A percentile compares a stretch with the other conserved stretches of the same genome.
These are phyloP conservation scores for Lentinula aciculospora DNA, from an alignment of 768 basidiomycete genomes.

Conservation along the genomic window DNA sequence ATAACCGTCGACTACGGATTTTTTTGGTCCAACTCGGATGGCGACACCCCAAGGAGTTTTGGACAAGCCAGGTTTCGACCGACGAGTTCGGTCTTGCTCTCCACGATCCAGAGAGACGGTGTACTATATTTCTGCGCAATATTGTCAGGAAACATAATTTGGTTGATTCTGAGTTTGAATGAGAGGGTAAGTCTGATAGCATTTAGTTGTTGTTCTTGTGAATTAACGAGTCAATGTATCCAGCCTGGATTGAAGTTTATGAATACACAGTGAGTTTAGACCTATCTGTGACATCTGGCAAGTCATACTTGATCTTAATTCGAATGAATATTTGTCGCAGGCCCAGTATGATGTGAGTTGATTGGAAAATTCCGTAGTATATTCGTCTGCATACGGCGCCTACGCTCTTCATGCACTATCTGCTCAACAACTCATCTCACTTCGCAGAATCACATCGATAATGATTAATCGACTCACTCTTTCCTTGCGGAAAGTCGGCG, in stretches of 20 bases:
- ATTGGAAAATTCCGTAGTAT: slow-evolving; percentile 1
- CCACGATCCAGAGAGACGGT: slow-evolving; percentile 21
- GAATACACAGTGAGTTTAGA: slow-evolving; percentile 25
- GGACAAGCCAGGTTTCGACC: not conserved
- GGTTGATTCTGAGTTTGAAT: slow-evolving; percentile 20
- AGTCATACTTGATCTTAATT: no score
- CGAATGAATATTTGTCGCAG: slow-evolving; percentile 3
- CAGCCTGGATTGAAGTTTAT: slow-evolving; percentile 21
- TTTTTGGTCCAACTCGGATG: not conserved
- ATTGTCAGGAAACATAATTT: slow-evolving; percentile 20
- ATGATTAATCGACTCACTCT: slow-evolving; percentile 24
- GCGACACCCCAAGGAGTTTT: not conserved
- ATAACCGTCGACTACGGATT: slow-evolving; percentile 8
- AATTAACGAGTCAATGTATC: not conserved
- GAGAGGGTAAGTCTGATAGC: slow-evolving; percentile 14
- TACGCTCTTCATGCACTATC: not conserved
- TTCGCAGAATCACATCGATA: slow-evolving; percentile 19
- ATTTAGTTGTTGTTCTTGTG: not conserved
- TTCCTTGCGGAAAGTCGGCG: slow-evolving; percentile 14
- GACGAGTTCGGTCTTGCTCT: slow-evolving; percentile 8
- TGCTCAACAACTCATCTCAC: not conserved
- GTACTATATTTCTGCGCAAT: slow-evolving; percentile 22
- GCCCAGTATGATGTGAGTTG: slow-evolving; percentile 19
- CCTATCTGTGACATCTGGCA: not conserved
- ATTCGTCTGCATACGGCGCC: no score